Conservation (phyloP, 805 yeast genomes). For the Metschnikowia dekortorum region DNA sequence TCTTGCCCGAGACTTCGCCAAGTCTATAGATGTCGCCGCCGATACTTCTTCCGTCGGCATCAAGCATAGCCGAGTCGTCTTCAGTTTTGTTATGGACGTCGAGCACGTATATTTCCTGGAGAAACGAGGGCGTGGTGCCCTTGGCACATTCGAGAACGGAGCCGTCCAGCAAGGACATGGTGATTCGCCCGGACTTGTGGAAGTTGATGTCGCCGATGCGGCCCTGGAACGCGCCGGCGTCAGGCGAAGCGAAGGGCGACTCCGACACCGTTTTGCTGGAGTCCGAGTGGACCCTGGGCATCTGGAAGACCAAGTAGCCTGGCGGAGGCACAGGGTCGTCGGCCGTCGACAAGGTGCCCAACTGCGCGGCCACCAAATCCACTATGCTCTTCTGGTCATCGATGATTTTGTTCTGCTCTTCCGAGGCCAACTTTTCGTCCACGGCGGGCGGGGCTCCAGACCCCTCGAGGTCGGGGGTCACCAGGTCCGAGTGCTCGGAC, state of each 20-base stretch:
- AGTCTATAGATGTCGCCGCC: slow-evolving; percentile 15
- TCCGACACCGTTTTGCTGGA: slow-evolving; percentile 18
- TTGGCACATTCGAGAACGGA: slow-evolving; percentile 59
- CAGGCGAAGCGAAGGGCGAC: slow-evolving; percentile 8
- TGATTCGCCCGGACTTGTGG: slow-evolving; percentile 79
- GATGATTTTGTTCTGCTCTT: slow-evolving; percentile 27
- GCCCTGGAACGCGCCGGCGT: slow-evolving; percentile 37
- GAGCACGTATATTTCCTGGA: slow-evolving; percentile 69
- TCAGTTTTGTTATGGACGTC: slow-evolving; percentile 30
- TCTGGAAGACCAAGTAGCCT: slow-evolving; percentile 41
- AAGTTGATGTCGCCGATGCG: slow-evolving; percentile 67
- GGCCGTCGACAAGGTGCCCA: slow-evolving; percentile 19
- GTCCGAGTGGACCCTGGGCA: slow-evolving; percentile 45
- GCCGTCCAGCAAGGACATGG: slow-evolving; percentile 69
- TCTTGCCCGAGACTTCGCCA: slow-evolving; percentile 15
- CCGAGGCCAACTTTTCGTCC: slow-evolving; percentile 25
- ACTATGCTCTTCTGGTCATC: slow-evolving; percentile 30
- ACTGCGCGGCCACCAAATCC: slow-evolving; percentile 22
- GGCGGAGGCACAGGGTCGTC: slow-evolving; percentile 9
- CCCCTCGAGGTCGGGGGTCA: slow-evolving; percentile 24
- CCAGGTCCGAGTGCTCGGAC: slow-evolving; percentile 28
- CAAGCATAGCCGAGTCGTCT: slow-evolving; percentile 22
- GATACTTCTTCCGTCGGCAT: slow-evolving; percentile 14
- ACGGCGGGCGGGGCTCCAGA: slow-evolving; percentile 10
- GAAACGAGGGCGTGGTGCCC: slow-evolving; percentile 65